phyloP scores from a whole-genome alignment of 2,329 filamentous ascomycete genomes.

The Trichoderma simmonsii region DNA sequence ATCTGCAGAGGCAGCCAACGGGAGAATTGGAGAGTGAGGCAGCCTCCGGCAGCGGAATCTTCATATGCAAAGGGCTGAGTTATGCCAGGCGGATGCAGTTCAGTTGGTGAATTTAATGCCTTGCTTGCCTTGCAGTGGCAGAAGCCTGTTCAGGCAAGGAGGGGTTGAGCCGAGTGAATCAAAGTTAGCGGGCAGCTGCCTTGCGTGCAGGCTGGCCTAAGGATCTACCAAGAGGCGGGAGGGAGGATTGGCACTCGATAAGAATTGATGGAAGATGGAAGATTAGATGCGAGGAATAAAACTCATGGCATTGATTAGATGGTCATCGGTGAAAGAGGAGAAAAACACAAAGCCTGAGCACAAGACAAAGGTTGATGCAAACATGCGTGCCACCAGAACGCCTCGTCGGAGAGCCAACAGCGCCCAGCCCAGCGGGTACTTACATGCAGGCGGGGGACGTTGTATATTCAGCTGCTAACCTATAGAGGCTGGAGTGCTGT shows the following conservation, averaged over 20 bases:
- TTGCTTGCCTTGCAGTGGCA: not conserved
- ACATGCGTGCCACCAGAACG: not conserved
- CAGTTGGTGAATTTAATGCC: not conserved
- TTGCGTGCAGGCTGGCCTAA: not conserved
- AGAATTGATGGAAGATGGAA: not conserved
- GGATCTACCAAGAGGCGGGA: not conserved
- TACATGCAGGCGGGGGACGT: constrained; percentile 1
- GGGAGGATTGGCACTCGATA: not conserved
- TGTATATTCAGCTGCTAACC: not conserved
- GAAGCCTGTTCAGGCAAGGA: constrained; percentile 10
- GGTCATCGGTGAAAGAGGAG: not conserved
- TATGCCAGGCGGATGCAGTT: not conserved
- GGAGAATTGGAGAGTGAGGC: not conserved
- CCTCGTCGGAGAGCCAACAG: not conserved
- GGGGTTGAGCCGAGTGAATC: constrained; percentile 11
- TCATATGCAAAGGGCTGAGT: not conserved
- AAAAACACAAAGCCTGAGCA: not conserved
- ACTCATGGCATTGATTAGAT: not conserved
- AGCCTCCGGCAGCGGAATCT: not conserved
- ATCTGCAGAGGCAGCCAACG: constrained; percentile 12
- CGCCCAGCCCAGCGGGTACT: not conserved
- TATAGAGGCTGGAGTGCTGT: not conserved
- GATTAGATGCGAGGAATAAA: too few species aligned
- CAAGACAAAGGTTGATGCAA: not conserved
- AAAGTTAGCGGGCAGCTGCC: constrained; percentile 3